phyloP scores from a whole-genome alignment of 768 basidiomycete species.

The Boletus vinaceobasis region DNA sequence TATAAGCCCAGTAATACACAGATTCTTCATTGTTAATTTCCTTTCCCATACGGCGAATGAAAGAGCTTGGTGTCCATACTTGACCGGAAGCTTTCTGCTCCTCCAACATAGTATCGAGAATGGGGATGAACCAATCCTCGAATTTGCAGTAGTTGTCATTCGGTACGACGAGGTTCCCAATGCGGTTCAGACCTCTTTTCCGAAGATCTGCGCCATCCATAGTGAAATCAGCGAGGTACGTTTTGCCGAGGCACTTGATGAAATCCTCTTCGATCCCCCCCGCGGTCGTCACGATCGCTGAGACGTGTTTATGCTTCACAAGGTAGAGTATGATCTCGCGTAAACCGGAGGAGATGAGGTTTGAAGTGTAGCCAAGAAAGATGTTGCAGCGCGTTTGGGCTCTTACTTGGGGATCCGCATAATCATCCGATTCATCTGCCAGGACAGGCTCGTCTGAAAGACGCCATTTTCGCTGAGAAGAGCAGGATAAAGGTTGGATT shows the following conservation, averaged over 20 bases:
- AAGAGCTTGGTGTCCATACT: slow-evolving; percentile 91
- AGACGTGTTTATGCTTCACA: slow-evolving; percentile 88
- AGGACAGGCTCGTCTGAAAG: slow-evolving; percentile 78
- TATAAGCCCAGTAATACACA: slow-evolving; percentile 99
- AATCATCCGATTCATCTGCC: slow-evolving; percentile 70
- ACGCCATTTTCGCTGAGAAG: slow-evolving; percentile 75
- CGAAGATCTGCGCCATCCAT: slow-evolving; percentile 87
- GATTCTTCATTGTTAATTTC: slow-evolving; percentile 97
- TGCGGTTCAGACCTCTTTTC: slow-evolving; percentile 90
- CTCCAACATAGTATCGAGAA: slow-evolving; percentile 83
- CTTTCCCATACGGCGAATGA: slow-evolving; percentile 91
- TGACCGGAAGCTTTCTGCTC: slow-evolving; percentile 73
- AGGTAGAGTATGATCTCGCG: slow-evolving; percentile 90
- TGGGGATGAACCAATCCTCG: slow-evolving; percentile 98
- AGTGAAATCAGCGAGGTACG: slow-evolving; percentile 91
- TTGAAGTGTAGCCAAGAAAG: slow-evolving; percentile 98
- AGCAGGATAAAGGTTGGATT: neutral
- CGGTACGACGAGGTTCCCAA: slow-evolving; percentile 93
- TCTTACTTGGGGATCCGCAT: slow-evolving; percentile 53
- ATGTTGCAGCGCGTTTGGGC: slow-evolving; percentile 76
- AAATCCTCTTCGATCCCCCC: slow-evolving; percentile 99
- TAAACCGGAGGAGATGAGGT: slow-evolving; percentile 95
- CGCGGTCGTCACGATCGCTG: slow-evolving; percentile 92
- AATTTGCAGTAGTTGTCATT: slow-evolving; percentile 99
- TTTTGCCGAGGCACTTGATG: slow-evolving; percentile 97